A percentile compares a stretch with the other conserved stretches of the same genome.
Evolutionary conservation across 1,284 basidiomycete genomes (phyloP).

Genomic region (Mycena sp.): DNA sequence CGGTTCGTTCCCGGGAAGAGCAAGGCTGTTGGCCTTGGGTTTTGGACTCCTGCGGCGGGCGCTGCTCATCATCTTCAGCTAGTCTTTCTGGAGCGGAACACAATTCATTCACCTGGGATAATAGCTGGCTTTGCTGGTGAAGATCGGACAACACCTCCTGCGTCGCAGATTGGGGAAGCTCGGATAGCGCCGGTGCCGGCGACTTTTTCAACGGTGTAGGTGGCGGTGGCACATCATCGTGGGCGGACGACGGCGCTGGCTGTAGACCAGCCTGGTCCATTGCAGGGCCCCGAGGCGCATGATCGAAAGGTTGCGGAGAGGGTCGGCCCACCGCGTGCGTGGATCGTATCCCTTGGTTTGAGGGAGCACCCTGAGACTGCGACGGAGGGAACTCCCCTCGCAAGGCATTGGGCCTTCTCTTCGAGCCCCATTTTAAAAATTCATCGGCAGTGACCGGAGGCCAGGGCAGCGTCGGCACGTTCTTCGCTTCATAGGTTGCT

Average conservation of each 20-base stretch:
- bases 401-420: not conserved
- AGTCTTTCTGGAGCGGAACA: not conserved
- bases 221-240: not conserved
- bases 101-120: not conserved
- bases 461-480: not conserved
- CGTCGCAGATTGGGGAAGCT: too few relatives aligned
- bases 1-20: not conserved
- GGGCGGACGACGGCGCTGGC: not conserved
- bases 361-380: conserved; percentile 1
- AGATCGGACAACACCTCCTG: not conserved
- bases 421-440: not conserved
- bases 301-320: not conserved
- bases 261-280: not conserved
- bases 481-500: not conserved
- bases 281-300: not conserved
- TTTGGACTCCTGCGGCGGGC: not conserved
- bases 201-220: not conserved
- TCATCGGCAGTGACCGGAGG: not conserved
- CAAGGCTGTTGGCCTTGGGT: not conserved
- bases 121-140: not conserved
- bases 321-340: not conserved
- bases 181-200: not conserved
- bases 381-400: not conserved
- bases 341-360: not conserved
- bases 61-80: conserved; percentile 1